phyloP scores from a whole-genome alignment of 129 eudicot genomes.

The Pittosporum tobira region DNA sequence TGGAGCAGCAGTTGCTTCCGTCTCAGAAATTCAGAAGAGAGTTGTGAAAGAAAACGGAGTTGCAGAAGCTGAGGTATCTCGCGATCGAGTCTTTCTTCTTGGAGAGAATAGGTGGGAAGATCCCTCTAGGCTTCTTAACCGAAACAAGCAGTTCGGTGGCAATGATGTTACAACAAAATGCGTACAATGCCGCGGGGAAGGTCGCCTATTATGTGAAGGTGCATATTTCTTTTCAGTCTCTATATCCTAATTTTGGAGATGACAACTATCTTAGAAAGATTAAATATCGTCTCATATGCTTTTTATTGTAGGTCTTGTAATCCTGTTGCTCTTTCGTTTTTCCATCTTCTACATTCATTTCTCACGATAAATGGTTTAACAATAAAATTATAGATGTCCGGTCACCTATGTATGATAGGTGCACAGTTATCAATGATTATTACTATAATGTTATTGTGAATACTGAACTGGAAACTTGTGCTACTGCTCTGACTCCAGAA shows the following conservation, averaged over 20 bases:
- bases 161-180: conserved; percentile 38
- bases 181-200: conserved; percentile 72
- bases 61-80: conserved; percentile 25
- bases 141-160: conserved; percentile 18
- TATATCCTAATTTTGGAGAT: not conserved
- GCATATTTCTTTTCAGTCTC: conserved; percentile 8
- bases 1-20: conserved; percentile 41
- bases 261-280: conserved; percentile 8
- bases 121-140: conserved; percentile 55
- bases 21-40: conserved; percentile 31
- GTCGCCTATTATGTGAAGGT: conserved; percentile 83
- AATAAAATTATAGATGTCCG: too few species aligned
- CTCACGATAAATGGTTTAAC: not conserved
- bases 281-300: not conserved
- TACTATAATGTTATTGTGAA: too few species aligned
- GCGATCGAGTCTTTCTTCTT: conserved; percentile 71
- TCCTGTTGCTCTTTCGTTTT: not conserved
- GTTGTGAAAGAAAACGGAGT: conserved; percentile 31
- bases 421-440: too few species aligned
- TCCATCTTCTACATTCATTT: not conserved
- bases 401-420: too few species aligned
- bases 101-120: conserved; percentile 99
- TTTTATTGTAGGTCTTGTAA: not conserved
- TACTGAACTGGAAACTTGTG: too few species aligned
- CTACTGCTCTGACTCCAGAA: too few species aligned